Conservation (phyloP, 495 filamentous ascomycete genomes). For the Trichodelitschia bisporula region DNA sequence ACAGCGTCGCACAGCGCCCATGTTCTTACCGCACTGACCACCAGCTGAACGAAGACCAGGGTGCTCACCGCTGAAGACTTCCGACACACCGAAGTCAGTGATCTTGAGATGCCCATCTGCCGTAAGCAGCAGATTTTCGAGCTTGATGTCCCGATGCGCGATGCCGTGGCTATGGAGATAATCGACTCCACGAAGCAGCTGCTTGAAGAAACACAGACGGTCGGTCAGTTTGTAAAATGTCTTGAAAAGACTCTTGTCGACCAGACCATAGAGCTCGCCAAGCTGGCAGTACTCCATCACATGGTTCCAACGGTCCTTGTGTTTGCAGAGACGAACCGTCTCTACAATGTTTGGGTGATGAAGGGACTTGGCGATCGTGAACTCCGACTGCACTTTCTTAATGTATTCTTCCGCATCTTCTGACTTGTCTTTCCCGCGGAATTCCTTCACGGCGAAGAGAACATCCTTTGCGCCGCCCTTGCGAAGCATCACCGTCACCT, state of each 20-base stretch:
- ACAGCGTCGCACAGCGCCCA: conserved; percentile 39
- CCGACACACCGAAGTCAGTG: conserved; percentile 56
- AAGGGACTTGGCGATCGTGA: conserved; percentile 47
- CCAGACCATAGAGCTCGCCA: conserved; percentile 46
- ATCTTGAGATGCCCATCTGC: conserved; percentile 50
- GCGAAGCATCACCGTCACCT: conserved; percentile 42
- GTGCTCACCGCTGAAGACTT: conserved; percentile 51
- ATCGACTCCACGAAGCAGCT: conserved; percentile 42
- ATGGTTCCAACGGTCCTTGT: conserved; percentile 43
- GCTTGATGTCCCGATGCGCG: conserved; percentile 63
- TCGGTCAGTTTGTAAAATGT: conserved; percentile 31
- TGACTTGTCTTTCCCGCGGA: conserved; percentile 32
- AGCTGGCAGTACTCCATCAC: conserved; percentile 67
- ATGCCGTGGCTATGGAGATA: conserved; percentile 49
- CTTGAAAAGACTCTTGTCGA: conserved; percentile 23
- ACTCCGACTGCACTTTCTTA: conserved; percentile 62
- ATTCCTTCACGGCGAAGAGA: conserved; percentile 56
- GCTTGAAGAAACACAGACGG: conserved; percentile 55
- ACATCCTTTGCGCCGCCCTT: conserved; percentile 25
- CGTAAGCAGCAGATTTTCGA: conserved; percentile 50
- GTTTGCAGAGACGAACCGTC: conserved; percentile 41
- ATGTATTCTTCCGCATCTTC: conserved; percentile 43
- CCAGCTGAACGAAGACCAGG: conserved; percentile 38
- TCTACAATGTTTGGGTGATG: conserved; percentile 61
- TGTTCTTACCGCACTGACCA: conserved; percentile 37